Evolutionary conservation across 108 stramenopile species (phyloP).

Genomic region (Fragilariopsis cylindrus): DNA sequence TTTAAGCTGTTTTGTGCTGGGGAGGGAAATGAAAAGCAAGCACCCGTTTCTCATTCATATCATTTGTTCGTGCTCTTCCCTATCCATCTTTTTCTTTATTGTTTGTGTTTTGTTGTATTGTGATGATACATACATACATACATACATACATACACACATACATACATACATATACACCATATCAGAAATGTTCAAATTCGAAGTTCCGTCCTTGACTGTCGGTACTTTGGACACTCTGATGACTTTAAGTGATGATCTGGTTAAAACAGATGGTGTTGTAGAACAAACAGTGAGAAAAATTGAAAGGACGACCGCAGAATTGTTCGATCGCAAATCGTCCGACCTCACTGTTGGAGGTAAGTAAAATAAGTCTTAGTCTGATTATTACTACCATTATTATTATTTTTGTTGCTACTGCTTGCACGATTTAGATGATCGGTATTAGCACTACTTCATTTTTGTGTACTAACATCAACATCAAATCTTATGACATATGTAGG

Average conservation of each 20-base stretch:
- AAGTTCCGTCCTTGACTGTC: constrained; percentile 91
- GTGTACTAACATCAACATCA: neutral
- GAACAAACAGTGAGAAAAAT: constrained; percentile 91
- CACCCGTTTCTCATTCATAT: no score
- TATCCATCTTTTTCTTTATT: neutral
- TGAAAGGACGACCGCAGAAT: constrained; percentile 77
- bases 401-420: neutral
- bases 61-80: no score
- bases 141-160: no score
- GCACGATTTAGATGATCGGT: neutral
- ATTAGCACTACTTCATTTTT: neutral
- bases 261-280: constrained; percentile 79
- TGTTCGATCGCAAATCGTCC: constrained; percentile 57
- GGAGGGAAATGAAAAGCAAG: no score
- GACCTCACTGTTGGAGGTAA: constrained; percentile 80
- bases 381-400: neutral
- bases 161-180: neutral
- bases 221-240: constrained; percentile 91
- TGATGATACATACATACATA: neutral
- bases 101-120: neutral
- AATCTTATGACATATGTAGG: neutral
- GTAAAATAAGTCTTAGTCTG: neutral
- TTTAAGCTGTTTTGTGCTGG: no score
- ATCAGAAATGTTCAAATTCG: constrained; percentile 91
- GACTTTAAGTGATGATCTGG: constrained; percentile 86